Evolutionary conservation across 768 basidiomycete genomes (phyloP).

Genomic region (Gelatoporia subvermispora): DNA sequence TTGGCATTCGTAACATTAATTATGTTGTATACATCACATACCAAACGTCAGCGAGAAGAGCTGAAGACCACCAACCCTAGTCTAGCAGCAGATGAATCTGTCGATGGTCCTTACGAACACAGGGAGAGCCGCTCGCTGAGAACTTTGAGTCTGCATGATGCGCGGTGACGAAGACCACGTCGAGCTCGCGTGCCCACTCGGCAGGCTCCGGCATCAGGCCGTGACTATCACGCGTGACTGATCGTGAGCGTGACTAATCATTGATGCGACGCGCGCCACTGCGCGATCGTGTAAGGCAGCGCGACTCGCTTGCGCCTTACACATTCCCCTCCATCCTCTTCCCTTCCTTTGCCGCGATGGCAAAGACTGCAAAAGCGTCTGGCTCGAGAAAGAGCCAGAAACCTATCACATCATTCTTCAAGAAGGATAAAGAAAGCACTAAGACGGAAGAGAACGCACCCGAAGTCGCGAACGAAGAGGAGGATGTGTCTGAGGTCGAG

Average conservation of each 20-base stretch:
- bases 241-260: conserved; percentile 16
- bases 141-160: background rate
- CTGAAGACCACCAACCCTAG: no score
- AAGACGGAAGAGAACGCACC: conserved; percentile 8
- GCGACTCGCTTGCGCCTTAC: conserved; percentile 1
- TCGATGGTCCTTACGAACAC: no score
- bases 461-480: conserved; percentile 12
- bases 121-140: no score
- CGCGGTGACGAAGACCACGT: background rate
- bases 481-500: conserved; percentile 17
- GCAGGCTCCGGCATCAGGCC: background rate
- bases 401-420: conserved; percentile 53
- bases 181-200: background rate
- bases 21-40: no score
- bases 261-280: conserved; percentile 5
- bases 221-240: conserved; percentile 16
- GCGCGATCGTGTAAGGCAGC: conserved; percentile 5
- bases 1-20: no score
- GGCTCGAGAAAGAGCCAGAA: conserved; percentile 39
- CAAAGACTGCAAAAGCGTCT: conserved; percentile 36
- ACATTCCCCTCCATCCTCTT: background rate
- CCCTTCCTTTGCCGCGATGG: conserved; percentile 21
- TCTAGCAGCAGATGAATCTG: no score
- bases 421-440: conserved; percentile 19
- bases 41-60: no score